Conservation (phyloP, 805 yeast genomes). For the Saccharomyces jurei region DNA sequence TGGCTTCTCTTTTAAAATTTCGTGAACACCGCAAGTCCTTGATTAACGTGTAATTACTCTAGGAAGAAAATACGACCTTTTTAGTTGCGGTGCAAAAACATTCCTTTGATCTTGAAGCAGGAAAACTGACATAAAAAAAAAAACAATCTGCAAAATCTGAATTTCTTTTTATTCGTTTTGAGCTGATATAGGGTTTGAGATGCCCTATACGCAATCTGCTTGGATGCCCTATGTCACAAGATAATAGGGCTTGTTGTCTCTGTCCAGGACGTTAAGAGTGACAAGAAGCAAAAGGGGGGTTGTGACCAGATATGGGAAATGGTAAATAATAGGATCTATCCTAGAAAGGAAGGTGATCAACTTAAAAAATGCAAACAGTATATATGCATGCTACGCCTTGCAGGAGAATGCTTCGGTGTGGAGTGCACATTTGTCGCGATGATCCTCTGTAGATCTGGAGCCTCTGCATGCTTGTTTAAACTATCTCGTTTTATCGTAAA, state of each 20-base stretch:
- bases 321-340: conserved; percentile 1
- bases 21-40: background rate
- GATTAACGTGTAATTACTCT: background rate
- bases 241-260: background rate
- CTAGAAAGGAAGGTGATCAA: background rate
- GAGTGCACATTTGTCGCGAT: background rate
- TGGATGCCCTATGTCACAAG: background rate
- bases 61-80: background rate
- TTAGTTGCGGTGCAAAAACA: background rate
- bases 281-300: background rate
- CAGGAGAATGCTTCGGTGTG: background rate
- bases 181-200: background rate
- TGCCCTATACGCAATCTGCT: background rate
- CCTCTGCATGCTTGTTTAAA: background rate
- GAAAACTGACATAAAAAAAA: background rate
- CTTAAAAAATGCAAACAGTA: background rate
- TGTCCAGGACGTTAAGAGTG: background rate
- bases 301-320: conserved; percentile 2
- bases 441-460: background rate
- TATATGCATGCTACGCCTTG: background rate
- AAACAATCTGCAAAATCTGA: background rate
- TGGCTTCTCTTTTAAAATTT: background rate
- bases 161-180: background rate
- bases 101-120: background rate
- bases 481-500: background rate